A percentile compares a stretch with the other conserved stretches of the same genome.
These are phyloP conservation scores for Arthrobotrys entomopaga DNA, from an alignment of 2,329 filamentous ascomycete genomes.

Conservation along the genomic window DNA sequence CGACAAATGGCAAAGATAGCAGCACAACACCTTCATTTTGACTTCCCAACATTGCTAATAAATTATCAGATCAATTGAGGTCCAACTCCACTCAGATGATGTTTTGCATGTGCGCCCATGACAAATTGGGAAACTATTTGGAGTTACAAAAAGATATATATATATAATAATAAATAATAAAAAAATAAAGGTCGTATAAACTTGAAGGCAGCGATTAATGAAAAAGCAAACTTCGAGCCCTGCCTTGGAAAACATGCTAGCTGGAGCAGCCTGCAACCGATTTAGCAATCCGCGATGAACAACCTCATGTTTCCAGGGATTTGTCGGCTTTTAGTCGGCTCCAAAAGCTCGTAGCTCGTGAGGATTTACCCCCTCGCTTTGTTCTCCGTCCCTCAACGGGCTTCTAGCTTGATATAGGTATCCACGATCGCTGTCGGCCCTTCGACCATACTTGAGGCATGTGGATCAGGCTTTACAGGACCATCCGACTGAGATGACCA, in stretches of 20 bases:
- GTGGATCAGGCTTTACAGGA: constrained; percentile 35
- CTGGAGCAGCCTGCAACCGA: neutral
- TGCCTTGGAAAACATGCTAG: constrained; percentile 10
- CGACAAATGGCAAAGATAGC: constrained; percentile 33
- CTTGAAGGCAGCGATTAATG: constrained; percentile 10
- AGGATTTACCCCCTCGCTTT: constrained; percentile 39
- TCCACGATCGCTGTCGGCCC: constrained; percentile 3
- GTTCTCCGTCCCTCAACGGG: constrained; percentile 16
- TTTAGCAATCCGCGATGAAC: neutral
- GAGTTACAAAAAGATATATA: too few relatives aligned
- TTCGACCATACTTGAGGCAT: constrained; percentile 30
- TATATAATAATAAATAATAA: too few relatives aligned
- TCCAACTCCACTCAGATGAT: constrained; percentile 3
- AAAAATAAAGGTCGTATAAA: constrained; percentile 5
- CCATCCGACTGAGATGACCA: constrained; percentile 22
- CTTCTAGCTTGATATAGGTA: constrained; percentile 9
- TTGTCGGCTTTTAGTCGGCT: constrained; percentile 18
- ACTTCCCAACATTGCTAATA: constrained; percentile 26
- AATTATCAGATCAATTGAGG: constrained; percentile 13
- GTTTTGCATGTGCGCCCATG: constrained; percentile 20
- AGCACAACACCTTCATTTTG: constrained; percentile 22
- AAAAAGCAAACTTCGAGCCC: constrained; percentile 19
- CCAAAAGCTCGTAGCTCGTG: constrained; percentile 25
- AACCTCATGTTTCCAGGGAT: constrained; percentile 10
- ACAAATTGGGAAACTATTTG: constrained; percentile 11